Percentiles rank a stretch among this genome's conserved stretches.
Evolutionary conservation across 2,329 filamentous ascomycete species (phyloP).

Genomic region (Aspergillus quadrilineatus): DNA sequence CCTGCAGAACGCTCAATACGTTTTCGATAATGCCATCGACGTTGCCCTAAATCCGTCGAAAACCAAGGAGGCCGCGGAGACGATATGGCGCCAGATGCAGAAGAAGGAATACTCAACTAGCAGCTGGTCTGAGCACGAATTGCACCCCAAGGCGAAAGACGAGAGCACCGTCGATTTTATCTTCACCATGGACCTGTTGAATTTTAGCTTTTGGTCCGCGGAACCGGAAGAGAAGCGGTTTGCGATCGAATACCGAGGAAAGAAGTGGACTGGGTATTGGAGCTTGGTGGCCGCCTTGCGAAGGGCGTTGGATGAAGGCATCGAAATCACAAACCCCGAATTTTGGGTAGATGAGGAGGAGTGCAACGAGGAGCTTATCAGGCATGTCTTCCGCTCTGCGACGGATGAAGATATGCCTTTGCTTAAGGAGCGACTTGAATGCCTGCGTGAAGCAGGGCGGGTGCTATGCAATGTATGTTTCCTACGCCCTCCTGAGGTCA

Average conservation of each 20-base stretch:
- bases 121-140: conserved; percentile 84
- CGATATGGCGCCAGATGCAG: conserved; percentile 79
- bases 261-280: conserved; percentile 91
- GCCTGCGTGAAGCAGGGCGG: conserved; percentile 77
- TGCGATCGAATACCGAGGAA: conserved; percentile 75
- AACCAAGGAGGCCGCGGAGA: conserved; percentile 77
- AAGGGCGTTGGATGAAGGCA: conserved; percentile 82
- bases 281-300: conserved; percentile 85
- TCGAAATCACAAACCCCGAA: conserved; percentile 82
- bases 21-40: conserved; percentile 91
- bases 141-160: conserved; percentile 82
- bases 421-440: conserved; percentile 71
- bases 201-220: conserved; percentile 96
- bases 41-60: conserved; percentile 82
- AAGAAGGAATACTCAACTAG: conserved; percentile 73
- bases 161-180: conserved; percentile 84
- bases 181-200: conserved; percentile 94
- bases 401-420: conserved; percentile 87
- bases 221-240: conserved; percentile 69
- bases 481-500: background rate
- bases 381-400: conserved; percentile 78
- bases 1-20: conserved; percentile 75
- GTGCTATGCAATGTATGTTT: conserved; percentile 70
- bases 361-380: conserved; percentile 71
- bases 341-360: conserved; percentile 80